These are phyloP conservation scores for Suillus bovinus DNA, from an alignment of 768 basidiomycete genomes.

Conservation along the genomic window DNA sequence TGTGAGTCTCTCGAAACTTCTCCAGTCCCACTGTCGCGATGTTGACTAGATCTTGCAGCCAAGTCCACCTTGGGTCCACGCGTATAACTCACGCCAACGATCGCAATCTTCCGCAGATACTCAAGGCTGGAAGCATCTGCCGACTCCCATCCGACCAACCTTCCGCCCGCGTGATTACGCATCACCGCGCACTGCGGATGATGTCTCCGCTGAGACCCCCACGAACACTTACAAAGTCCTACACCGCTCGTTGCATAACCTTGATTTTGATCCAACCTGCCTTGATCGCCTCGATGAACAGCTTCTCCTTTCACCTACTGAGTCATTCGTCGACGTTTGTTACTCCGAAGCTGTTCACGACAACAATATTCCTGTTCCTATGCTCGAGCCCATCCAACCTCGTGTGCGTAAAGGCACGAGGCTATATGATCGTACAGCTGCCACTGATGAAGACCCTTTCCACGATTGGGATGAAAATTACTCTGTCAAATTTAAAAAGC, in stretches of 20 bases:
- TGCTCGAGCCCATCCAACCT: slow-evolving; percentile 32
- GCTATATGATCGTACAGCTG: slow-evolving; percentile 33
- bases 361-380: slow-evolving; percentile 23
- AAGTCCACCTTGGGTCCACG: slow-evolving; percentile 11
- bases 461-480: slow-evolving; percentile 38
- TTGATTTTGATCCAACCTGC: slow-evolving; percentile 42
- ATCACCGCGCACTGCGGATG: slow-evolving; percentile 31
- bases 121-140: slow-evolving; percentile 32
- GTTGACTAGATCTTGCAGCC: slow-evolving; percentile 19
- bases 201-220: slow-evolving; percentile 24
- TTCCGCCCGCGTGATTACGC: slow-evolving; percentile 37
- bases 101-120: slow-evolving; percentile 35
- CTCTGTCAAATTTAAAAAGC: slow-evolving; percentile 23
- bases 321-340: slow-evolving; percentile 45
- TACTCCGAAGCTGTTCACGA: slow-evolving; percentile 42
- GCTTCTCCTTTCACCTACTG: slow-evolving; percentile 39
- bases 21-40: neutral
- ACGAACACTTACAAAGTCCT: slow-evolving; percentile 33
- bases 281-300: slow-evolving; percentile 44
- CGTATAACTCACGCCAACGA: slow-evolving; percentile 25
- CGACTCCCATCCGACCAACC: slow-evolving; percentile 34
- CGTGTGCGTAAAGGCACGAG: slow-evolving; percentile 31
- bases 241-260: slow-evolving; percentile 34
- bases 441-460: slow-evolving; percentile 36
- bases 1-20: slow-evolving; percentile 14